Conservation (phyloP, 306 rosid genomes). For the Pterocarpus macrocarpus region DNA sequence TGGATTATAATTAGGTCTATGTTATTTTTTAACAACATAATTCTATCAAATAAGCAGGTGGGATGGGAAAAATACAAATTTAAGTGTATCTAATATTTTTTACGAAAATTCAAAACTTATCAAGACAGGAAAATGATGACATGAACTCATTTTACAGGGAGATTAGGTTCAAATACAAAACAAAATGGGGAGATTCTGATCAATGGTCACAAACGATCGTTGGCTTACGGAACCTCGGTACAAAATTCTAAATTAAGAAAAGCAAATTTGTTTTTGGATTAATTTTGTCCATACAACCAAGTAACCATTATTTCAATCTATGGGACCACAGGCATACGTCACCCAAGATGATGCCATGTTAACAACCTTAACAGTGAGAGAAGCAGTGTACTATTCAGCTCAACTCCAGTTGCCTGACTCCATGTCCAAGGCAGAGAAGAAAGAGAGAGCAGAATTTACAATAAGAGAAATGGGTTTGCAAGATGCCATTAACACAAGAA, state of each 20-base stretch:
- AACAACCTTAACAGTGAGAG: constrained; percentile 53
- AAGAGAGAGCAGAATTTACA: constrained; percentile 43
- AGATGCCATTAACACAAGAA: constrained; percentile 47
- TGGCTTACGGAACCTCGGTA: background rate
- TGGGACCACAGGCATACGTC: constrained; percentile 49
- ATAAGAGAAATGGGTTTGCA: constrained; percentile 49
- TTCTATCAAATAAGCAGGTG: too few relatives aligned
- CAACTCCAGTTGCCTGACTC: constrained; percentile 55
- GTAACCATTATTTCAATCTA: background rate
- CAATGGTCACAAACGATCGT: constrained; percentile 42
- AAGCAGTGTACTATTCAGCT: constrained; percentile 61
- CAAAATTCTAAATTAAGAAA: background rate
- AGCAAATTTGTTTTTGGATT: background rate
- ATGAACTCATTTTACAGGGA: constrained; percentile 34
- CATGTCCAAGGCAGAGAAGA: constrained; percentile 44
- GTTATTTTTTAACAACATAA: too few relatives aligned
- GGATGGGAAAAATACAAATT: too few relatives aligned
- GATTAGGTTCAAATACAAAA: constrained; percentile 45
- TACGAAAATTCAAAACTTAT: too few relatives aligned
- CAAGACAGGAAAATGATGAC: too few relatives aligned
- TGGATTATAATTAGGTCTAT: too few relatives aligned
- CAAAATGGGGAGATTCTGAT: background rate
- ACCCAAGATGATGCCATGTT: constrained; percentile 56
- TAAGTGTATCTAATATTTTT: too few relatives aligned
- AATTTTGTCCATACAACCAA: background rate